Base-by-base conservation (phyloP, 495 filamentous ascomycete genomes). In the Aspergillus coremiiformis region DNA sequence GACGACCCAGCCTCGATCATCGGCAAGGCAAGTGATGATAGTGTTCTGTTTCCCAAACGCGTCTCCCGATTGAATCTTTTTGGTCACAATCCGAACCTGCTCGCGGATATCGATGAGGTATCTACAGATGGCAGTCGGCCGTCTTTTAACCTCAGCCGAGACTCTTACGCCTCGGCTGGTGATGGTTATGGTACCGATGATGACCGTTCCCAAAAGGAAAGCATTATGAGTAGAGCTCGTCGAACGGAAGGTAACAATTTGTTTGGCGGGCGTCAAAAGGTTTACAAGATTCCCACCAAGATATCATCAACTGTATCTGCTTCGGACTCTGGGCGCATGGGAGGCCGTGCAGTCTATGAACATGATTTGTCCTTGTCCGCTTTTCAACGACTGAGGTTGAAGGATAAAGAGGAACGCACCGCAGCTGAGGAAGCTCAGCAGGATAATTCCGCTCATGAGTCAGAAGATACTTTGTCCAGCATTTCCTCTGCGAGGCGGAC, bases 241-340 rank as follows among this genome's bases (percentile, higher is more conserved):
- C 88, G 88, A 9, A 84, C 79, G 1, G 93, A 97, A 68, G 89
- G 91, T 17, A 98, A 97, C 69, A 87, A 89, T 58, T 65, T 98
- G 53, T 98, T 98, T 71, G 93, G 93, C 47, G 93, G 94, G 9
- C 82, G 93, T 24, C 93, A 98, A 62, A 98, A 97, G 68, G 82
- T 97, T 20, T 97, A 93, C 69, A 93, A 90, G 58, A 89, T 98
- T 44, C 80, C 89, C 0, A 77, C 76, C 17, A 80, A 76, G 32
- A 67, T 64, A 17, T 67, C 74, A 1, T 68, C 52, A 1, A 35
- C 63, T 9, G 51, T 52, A n/a, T 26, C 53, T 6, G 37, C 21
- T 17, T 32, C 60, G 1, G 67, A 66, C 15, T 49, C 56, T 24
- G 60, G 62, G n/a, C 46, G 41, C 15, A 79, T 87, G 80, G 70